phyloP scores from a whole-genome alignment of 2,329 filamentous ascomycete species.

The Venturia effusa region DNA sequence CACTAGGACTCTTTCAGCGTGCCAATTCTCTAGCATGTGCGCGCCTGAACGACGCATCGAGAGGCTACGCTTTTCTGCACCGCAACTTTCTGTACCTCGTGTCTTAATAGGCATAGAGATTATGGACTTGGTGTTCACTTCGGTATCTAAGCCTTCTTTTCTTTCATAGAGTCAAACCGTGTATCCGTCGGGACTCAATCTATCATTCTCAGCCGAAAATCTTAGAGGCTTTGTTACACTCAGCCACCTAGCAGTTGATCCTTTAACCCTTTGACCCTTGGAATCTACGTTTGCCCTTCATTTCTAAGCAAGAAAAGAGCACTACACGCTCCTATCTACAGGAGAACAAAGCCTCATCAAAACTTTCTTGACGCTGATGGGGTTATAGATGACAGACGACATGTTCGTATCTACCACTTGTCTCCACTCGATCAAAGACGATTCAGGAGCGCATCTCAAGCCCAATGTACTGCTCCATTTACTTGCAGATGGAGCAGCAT shows the following conservation, averaged over 20 bases:
- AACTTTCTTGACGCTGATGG: too few relatives aligned
- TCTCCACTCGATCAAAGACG: not conserved
- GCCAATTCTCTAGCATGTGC: not conserved
- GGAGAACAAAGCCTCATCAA: not conserved
- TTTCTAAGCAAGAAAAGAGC: not conserved
- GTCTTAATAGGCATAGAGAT: not conserved
- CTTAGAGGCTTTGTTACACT: not conserved
- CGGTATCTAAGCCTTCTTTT: not conserved
- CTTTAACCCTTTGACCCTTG: not conserved
- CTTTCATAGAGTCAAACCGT: not conserved
- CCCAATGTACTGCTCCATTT: not conserved
- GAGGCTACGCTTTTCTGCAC: not conserved
- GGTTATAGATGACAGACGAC: not conserved
- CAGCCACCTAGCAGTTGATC: not conserved
- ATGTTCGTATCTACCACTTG: not conserved
- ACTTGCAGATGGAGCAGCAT: not conserved
- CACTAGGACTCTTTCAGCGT: not conserved
- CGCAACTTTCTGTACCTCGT: not conserved
- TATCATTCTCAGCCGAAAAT: not conserved
- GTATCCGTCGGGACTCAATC: not conserved
- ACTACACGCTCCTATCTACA: not conserved
- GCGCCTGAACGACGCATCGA: not conserved
- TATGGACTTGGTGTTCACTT: not conserved
- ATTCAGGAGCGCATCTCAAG: not conserved
- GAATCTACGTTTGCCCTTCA: not conserved